phyloP scores from a whole-genome alignment of 176 grass and related monocot genomes.

The Lolium multiflorum region DNA sequence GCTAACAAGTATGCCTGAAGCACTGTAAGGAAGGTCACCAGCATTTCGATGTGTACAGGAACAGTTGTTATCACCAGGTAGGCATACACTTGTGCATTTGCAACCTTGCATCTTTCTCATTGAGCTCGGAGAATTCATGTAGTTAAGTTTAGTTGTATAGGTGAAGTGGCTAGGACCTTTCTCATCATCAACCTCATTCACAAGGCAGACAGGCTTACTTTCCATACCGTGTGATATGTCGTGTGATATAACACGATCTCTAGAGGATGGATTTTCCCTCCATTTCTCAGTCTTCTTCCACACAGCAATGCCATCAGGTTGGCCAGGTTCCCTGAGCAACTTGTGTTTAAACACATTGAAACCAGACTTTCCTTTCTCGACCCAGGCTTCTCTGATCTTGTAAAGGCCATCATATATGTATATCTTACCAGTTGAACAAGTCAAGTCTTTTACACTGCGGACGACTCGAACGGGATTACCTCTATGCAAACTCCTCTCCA shows the following conservation, averaged over 20 bases:
- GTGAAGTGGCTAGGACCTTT: conserved; percentile 54
- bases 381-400: conserved; percentile 60
- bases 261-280: conserved; percentile 57
- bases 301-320: conserved; percentile 54
- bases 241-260: conserved; percentile 52
- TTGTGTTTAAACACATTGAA: conserved; percentile 73
- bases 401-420: conserved; percentile 72
- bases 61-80: conserved; percentile 61
- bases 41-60: conserved; percentile 58
- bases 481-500: conserved; percentile 55
- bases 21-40: conserved; percentile 71
- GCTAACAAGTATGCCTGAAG: conserved; percentile 65
- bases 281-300: conserved; percentile 65
- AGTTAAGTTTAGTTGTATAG: conserved; percentile 47
- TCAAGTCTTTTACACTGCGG: conserved; percentile 50
- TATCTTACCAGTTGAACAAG: conserved; percentile 46
- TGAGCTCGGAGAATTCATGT: conserved; percentile 36
- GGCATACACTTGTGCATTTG: conserved; percentile 57
- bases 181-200: conserved; percentile 62
- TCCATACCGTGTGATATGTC: conserved; percentile 75
- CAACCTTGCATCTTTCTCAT: conserved; percentile 45
- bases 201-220: conserved; percentile 63
- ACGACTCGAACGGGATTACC: conserved; percentile 57
- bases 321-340: conserved; percentile 53
- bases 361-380: conserved; percentile 72